Conservation (phyloP, 768 basidiomycete genomes). For the Exidia glandulosa region DNA sequence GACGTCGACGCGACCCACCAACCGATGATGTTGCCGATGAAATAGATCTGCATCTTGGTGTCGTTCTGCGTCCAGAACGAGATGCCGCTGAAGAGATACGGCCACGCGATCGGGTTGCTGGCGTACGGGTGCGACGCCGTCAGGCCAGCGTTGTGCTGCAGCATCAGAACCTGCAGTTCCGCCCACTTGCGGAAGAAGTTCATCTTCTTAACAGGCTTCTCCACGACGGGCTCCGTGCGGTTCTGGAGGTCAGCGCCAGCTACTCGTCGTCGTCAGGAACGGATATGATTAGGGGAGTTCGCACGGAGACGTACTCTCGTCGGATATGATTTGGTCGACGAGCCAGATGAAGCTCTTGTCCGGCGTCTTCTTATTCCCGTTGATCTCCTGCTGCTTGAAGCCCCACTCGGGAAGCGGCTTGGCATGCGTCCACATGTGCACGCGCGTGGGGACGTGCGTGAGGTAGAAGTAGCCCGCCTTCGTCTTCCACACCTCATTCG, state of each 20-base stretch:
- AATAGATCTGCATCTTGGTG: slow-evolving; percentile 84
- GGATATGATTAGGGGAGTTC: neutral
- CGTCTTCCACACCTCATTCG: slow-evolving; percentile 82
- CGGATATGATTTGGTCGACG: slow-evolving; percentile 68
- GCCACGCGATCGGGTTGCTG: slow-evolving; percentile 94
- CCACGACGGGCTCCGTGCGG: slow-evolving; percentile 37
- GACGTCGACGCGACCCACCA: slow-evolving; percentile 93
- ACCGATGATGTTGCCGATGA: slow-evolving; percentile 86
- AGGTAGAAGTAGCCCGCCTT: slow-evolving; percentile 91
- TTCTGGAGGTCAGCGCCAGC: slow-evolving; percentile 43
- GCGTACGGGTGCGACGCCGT: slow-evolving; percentile 98
- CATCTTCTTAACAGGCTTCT: slow-evolving; percentile 66
- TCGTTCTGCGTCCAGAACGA: slow-evolving; percentile 95
- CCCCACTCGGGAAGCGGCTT: slow-evolving; percentile 91
- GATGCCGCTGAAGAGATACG: slow-evolving; percentile 90
- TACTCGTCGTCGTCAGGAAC: slow-evolving; percentile 11
- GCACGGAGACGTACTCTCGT: slow-evolving; percentile 47
- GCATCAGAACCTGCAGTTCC: slow-evolving; percentile 89
- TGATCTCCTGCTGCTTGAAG: slow-evolving; percentile 93
- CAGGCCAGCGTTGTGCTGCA: slow-evolving; percentile 97
- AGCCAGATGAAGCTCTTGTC: slow-evolving; percentile 85
- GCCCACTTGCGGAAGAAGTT: slow-evolving; percentile 92
- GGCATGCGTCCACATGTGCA: slow-evolving; percentile 87
- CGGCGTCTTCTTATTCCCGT: slow-evolving; percentile 84
- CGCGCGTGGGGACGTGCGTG: slow-evolving; percentile 79